A percentile compares a stretch with the other conserved stretches of the same genome.
Conservation (phyloP, 495 filamentous ascomycete species). For the Darksidea phi region DNA sequence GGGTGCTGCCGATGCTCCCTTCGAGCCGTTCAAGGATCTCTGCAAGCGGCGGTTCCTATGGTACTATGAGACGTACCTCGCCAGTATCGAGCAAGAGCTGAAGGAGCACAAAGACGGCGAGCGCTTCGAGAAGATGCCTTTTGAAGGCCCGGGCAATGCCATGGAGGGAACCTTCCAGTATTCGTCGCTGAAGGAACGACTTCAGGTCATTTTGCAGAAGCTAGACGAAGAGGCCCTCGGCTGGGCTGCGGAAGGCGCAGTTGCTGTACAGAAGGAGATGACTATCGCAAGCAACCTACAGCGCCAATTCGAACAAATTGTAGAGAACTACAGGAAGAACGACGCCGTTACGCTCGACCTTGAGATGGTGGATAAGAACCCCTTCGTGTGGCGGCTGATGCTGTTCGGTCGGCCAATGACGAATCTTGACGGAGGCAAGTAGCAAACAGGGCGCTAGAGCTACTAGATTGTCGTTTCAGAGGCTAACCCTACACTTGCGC, state of each 20-base stretch:
- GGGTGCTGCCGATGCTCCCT: constrained; percentile 54
- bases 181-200: constrained; percentile 63
- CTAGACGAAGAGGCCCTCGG: constrained; percentile 68
- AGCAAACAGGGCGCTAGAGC: too few species aligned
- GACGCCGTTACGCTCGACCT: constrained; percentile 70
- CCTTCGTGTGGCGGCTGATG: constrained; percentile 64
- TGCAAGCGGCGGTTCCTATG: constrained; percentile 92
- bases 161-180: constrained; percentile 93
- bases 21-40: constrained; percentile 83
- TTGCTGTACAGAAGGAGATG: constrained; percentile 62
- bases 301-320: constrained; percentile 80
- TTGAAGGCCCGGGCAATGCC: constrained; percentile 72
- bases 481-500: too few species aligned
- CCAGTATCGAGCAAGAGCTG: constrained; percentile 63
- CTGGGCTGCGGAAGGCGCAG: constrained; percentile 70
- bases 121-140: constrained; percentile 75
- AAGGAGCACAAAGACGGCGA: constrained; percentile 58
- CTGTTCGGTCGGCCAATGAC: constrained; percentile 94
- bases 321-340: constrained; percentile 66
- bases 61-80: constrained; percentile 88
- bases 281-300: constrained; percentile 78
- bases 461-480: too few species aligned
- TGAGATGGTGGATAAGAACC: constrained; percentile 69
- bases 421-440: constrained; percentile 76
- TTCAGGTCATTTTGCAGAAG: constrained; percentile 62